Percentiles rank a stretch among this genome's conserved stretches.
phyloP scores from a whole-genome alignment of 2,329 filamentous ascomycete species.

The Botryotinia convoluta region DNA sequence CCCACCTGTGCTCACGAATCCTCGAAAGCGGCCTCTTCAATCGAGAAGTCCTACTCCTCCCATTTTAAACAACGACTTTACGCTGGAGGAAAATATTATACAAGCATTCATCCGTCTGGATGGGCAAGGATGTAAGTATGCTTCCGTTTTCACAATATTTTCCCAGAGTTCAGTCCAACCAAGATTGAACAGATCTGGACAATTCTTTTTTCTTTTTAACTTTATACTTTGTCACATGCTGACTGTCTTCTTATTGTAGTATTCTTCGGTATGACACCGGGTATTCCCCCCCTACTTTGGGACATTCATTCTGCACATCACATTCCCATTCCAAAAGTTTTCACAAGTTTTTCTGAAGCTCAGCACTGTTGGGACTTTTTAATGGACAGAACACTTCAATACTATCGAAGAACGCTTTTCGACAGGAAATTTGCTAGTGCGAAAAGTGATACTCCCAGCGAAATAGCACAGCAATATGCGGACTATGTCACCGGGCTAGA shows the following conservation, averaged over 20 bases:
- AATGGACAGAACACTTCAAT: slow-evolving; percentile 34
- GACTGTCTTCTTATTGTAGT: slow-evolving; percentile 13
- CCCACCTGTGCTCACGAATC: background rate
- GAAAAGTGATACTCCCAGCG: slow-evolving; percentile 23
- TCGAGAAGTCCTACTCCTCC: slow-evolving; percentile 26
- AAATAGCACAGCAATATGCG: slow-evolving; percentile 25
- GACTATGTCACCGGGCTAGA: slow-evolving; percentile 25
- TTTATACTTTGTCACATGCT: background rate
- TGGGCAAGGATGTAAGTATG: slow-evolving; percentile 25
- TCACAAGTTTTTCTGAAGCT: slow-evolving; percentile 30
- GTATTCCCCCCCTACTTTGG: slow-evolving; percentile 34
- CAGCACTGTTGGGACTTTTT: slow-evolving; percentile 37
- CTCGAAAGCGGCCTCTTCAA: slow-evolving; percentile 26
- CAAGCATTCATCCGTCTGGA: slow-evolving; percentile 34
- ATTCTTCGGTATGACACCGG: slow-evolving; percentile 33
- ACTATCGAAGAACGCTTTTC: slow-evolving; percentile 32
- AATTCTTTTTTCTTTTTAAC: background rate
- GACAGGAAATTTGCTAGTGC: slow-evolving; percentile 27
- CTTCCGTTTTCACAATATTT: background rate
- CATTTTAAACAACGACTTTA: slow-evolving; percentile 30
- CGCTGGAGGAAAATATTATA: slow-evolving; percentile 35
- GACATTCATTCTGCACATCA: slow-evolving; percentile 34
- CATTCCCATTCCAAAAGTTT: slow-evolving; percentile 30
- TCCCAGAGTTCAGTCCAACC: background rate
- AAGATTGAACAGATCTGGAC: background rate